These are phyloP conservation scores for Verticillium klebahnii DNA, from an alignment of 2,329 filamentous ascomycete genomes.

Conservation along the genomic window DNA sequence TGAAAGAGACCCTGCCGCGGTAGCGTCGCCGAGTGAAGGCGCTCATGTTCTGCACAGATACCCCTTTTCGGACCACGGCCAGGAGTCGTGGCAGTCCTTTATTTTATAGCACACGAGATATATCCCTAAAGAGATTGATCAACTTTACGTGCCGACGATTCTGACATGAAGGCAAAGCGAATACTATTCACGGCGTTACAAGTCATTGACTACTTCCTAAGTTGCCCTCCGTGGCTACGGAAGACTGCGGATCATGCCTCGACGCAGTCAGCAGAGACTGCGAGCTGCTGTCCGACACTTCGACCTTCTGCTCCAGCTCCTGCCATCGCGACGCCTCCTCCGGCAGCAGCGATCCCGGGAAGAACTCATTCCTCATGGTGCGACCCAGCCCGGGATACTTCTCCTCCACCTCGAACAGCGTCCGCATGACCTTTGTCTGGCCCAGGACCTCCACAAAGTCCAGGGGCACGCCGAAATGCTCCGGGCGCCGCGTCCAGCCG, in stretches of 20 bases:
- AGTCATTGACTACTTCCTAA: neutral
- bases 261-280: neutral
- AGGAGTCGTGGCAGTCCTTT: neutral
- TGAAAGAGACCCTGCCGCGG: neutral
- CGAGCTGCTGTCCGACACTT: neutral
- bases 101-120: neutral
- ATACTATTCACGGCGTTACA: neutral
- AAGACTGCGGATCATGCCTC: neutral
- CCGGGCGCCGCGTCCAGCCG: conserved; percentile 19
- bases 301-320: neutral
- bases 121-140: neutral
- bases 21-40: neutral
- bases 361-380: conserved; percentile 6
- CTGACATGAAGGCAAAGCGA: neutral
- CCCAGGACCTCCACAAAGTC: conserved; percentile 6
- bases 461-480: conserved; percentile 21
- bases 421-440: conserved; percentile 7
- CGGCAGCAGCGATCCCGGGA: neutral
- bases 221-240: neutral
- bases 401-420: conserved; percentile 8
- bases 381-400: neutral
- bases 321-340: neutral
- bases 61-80: neutral
- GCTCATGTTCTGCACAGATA: neutral
- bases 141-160: neutral